These are phyloP conservation scores for sorghum (Sorghum bicolor) DNA, from an alignment of 176 grass and related monocot genomes.

Conservation along the genomic window Sorghum_bicolor_NCBIv3 NC_012870.2:73323001-73323500, in stretches of 20 bases:
- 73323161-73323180: constrained; percentile 94
- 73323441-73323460: constrained; percentile 88
- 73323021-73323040: neutral
- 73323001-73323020: constrained; percentile 80
- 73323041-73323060: neutral
- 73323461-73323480: constrained; percentile 84
- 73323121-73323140: constrained; percentile 84
- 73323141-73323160: constrained; percentile 91
- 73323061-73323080: constrained; percentile 4
- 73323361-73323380: constrained; percentile 23
- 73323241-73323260: too few species aligned
- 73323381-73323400: constrained; percentile 74
- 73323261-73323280: neutral
- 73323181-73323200: constrained; percentile 62
- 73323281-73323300: neutral
- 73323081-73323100: neutral
- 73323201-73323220: constrained; percentile 1
- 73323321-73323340: neutral
- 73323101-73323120: constrained; percentile 37
- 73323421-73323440: constrained; percentile 67
- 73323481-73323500: constrained; percentile 86
- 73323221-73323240: neutral
- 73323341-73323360: neutral
- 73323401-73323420: constrained; percentile 82
- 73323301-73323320: neutral